These are phyloP conservation scores for Rosa multiflora DNA, from an alignment of 306 rosid species.

Conservation along the genomic window DNA sequence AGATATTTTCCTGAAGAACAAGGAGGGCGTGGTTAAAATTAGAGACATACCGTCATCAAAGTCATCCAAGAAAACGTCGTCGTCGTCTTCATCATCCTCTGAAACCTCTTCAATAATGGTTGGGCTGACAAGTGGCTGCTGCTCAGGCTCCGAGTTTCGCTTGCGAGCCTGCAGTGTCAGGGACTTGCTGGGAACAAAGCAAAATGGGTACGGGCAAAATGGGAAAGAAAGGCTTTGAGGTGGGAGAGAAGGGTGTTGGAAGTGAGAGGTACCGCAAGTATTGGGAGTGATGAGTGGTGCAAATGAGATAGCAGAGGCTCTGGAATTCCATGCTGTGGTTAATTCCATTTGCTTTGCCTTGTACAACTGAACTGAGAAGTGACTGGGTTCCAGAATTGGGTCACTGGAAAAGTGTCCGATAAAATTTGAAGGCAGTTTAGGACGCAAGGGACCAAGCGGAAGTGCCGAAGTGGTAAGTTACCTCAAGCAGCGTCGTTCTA, in stretches of 20 bases:
- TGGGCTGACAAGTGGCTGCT: conserved; percentile 48
- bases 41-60: conserved; percentile 33
- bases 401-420: not conserved
- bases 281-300: conserved; percentile 20
- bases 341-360: conserved; percentile 32
- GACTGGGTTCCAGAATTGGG: not conserved
- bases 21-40: not conserved
- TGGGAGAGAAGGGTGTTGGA: conserved; percentile 19
- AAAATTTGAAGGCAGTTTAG: not conserved
- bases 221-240: conserved; percentile 22
- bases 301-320: conserved; percentile 22
- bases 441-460: not conserved
- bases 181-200: conserved; percentile 21
- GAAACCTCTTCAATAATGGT: conserved; percentile 57
- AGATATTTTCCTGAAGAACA: no score
- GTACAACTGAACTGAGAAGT: not conserved
- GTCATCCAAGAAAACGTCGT: conserved; percentile 29
- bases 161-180: conserved; percentile 37
- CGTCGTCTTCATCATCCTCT: conserved; percentile 45
- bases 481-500: not conserved
- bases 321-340: conserved; percentile 23
- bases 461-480: no score
- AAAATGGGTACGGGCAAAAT: conserved; percentile 26
- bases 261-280: not conserved
- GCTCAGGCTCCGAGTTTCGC: conserved; percentile 47